phyloP scores from a whole-genome alignment of 192 early-diverging fungal species.

The Rhizophagus prolifer region DNA sequence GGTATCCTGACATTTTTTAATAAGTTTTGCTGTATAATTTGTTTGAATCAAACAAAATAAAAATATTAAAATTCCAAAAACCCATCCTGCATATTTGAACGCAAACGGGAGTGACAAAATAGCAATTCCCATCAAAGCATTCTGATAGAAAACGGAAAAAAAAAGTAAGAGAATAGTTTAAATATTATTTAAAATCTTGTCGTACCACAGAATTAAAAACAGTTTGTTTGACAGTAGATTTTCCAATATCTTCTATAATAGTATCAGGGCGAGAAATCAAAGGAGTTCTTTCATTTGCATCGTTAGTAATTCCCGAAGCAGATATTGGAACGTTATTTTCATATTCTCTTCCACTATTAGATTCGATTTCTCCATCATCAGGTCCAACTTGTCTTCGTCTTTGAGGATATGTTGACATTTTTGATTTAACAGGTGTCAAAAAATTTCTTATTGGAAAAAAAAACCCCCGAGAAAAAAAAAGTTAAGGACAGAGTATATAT shows the following conservation, averaged over 20 bases:
- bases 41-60: constrained; percentile 41
- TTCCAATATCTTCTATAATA: constrained; percentile 6
- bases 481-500: no score
- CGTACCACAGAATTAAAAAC: constrained; percentile 51
- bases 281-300: not conserved
- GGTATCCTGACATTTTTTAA: constrained; percentile 48
- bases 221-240: constrained; percentile 42
- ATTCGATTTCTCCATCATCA: no score
- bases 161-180: not conserved
- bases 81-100: constrained; percentile 60
- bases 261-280: not conserved
- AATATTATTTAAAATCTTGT: not conserved
- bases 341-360: not conserved
- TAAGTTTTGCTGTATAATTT: constrained; percentile 59
- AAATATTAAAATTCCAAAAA: constrained; percentile 52
- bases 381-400: no score
- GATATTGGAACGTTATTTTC: no score
- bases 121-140: constrained; percentile 64
- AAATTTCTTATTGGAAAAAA: no score
- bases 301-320: no score
- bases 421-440: no score
- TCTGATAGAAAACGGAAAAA: constrained; percentile 26
- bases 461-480: no score
- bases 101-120: constrained; percentile 62
- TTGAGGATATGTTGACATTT: no score